Evolutionary conservation across 2,329 filamentous ascomycete species (phyloP).

Genomic region (Claviceps sp.): DNA sequence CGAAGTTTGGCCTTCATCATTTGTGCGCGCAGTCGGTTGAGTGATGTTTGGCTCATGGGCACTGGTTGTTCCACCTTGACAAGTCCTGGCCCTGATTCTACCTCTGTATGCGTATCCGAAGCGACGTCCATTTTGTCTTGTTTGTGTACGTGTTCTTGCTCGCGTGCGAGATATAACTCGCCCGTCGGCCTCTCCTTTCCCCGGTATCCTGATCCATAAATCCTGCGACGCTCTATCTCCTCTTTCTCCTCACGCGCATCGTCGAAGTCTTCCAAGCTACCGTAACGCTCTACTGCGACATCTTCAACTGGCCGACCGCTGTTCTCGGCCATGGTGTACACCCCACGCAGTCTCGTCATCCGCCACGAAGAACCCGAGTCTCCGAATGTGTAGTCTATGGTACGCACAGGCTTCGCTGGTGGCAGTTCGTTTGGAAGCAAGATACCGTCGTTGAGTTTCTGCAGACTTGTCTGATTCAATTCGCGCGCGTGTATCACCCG

Average conservation of each 20-base stretch:
- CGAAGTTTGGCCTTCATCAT: constrained; percentile 93
- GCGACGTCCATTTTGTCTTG: constrained; percentile 10
- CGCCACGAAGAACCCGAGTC: constrained; percentile 87
- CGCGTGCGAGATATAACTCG: constrained; percentile 70
- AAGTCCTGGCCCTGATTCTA: constrained; percentile 36
- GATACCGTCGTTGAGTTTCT: constrained; percentile 42
- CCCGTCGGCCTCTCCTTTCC: constrained; percentile 79
- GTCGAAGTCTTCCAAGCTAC: constrained; percentile 72
- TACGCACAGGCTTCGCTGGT: constrained; percentile 33
- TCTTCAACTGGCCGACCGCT: constrained; percentile 63
- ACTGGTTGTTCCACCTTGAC: constrained; percentile 38
- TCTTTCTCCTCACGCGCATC: constrained; percentile 84
- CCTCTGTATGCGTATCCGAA: constrained; percentile 16
- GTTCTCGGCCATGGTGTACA: constrained; percentile 69
- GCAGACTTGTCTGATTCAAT: constrained; percentile 50
- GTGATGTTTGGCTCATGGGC: constrained; percentile 57
- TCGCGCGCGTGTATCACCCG: constrained; percentile 68
- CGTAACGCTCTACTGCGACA: constrained; percentile 70
- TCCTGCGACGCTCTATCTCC: constrained; percentile 71
- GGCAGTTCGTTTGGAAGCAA: background rate
- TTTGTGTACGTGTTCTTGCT: constrained; percentile 14
- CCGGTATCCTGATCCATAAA: constrained; percentile 75
- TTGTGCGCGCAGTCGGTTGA: constrained; percentile 84
- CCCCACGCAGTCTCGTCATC: constrained; percentile 84
- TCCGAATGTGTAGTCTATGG: constrained; percentile 70